These are phyloP conservation scores for Leccinum imitatum DNA, from an alignment of 768 basidiomycete species.

Conservation along the genomic window DNA sequence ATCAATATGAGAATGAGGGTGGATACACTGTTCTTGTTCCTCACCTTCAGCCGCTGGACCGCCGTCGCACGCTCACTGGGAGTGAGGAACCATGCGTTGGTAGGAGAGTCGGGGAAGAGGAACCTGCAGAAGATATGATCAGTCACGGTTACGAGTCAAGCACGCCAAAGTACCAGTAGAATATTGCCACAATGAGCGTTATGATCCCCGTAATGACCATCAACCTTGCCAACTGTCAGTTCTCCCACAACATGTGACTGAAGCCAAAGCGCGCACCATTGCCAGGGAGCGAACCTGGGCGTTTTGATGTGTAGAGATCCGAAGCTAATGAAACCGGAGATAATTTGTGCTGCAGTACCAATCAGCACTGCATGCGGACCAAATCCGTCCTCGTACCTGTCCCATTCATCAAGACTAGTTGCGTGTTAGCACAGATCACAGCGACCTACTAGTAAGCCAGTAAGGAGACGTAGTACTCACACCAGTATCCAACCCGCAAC, in stretches of 20 bases:
- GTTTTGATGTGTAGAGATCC: slow-evolving; percentile 64
- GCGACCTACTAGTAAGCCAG: not conserved
- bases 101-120: slow-evolving; percentile 74
- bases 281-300: slow-evolving; percentile 63
- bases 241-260: not conserved
- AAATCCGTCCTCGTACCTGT: slow-evolving; percentile 41
- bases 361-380: slow-evolving; percentile 7
- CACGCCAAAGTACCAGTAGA: slow-evolving; percentile 50
- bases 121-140: slow-evolving; percentile 40
- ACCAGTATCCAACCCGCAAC: slow-evolving; percentile 72
- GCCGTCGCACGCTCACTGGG: slow-evolving; percentile 61
- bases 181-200: slow-evolving; percentile 50
- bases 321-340: slow-evolving; percentile 71
- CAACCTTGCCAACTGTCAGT: slow-evolving; percentile 39
- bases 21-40: not conserved
- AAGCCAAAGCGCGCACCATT: slow-evolving; percentile 48
- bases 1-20: not conserved
- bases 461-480: slow-evolving; percentile 40
- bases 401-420: slow-evolving; percentile 73
- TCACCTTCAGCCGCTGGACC: slow-evolving; percentile 61
- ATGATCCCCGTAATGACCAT: slow-evolving; percentile 69
- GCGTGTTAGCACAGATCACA: not conserved
- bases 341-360: slow-evolving; percentile 56
- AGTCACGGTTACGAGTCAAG: not conserved
- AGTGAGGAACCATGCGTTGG: slow-evolving; percentile 74